Evolutionary conservation across 306 rosid genomes (phyloP), one percentile per base, ranked within the genome.

Genomic region (Mucuna pruriens): DNA sequence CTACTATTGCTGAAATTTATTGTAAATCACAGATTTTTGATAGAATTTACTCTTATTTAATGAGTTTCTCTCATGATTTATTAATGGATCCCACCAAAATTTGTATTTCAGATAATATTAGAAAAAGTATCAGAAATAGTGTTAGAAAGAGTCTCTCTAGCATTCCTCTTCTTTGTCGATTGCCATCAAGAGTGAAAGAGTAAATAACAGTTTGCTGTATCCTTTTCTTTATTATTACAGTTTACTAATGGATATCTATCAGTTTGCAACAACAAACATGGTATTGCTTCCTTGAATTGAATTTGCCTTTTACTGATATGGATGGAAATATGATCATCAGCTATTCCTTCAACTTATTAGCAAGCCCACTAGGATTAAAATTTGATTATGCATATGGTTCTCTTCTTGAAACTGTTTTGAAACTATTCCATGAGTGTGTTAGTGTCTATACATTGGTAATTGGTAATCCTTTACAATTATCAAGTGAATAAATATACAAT

Each of bases 371-470:
- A 1, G 34, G 16, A 9, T 23, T 57, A 23, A 25, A 9, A 22
- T 57, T 22, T 57, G 36, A 25, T 23, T 2, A 1, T 25, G 0
- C n/a, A 11, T n/a, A n/a, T 34, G 34, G 29, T 25, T 76, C 10
- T 69, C 54, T 46, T 58, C 22, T 26, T 16, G 38, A 49, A 69
- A 69, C 72, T 44, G 55, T 48, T 49, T 58, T 64, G 22, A 83
- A 83, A 51, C 22, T 45, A 33, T n/a, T 33, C 36, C 54, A n/a
- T 45, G 45, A 38, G 7, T n/a, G 40, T 36, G 11, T 60, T 16
- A 6, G 45, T 54, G 36, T 42, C 69, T 25, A 54, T 75, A 20
- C 36, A 13, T 70, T 16, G 64, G 31, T 65, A 38, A 54, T 78
- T 68, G 23, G 46, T 38, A 54, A 22, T 9, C 40, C 11, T 70